phyloP scores from a whole-genome alignment of 176 grass and related monocot genomes.

The Typha latifolia region DNA sequence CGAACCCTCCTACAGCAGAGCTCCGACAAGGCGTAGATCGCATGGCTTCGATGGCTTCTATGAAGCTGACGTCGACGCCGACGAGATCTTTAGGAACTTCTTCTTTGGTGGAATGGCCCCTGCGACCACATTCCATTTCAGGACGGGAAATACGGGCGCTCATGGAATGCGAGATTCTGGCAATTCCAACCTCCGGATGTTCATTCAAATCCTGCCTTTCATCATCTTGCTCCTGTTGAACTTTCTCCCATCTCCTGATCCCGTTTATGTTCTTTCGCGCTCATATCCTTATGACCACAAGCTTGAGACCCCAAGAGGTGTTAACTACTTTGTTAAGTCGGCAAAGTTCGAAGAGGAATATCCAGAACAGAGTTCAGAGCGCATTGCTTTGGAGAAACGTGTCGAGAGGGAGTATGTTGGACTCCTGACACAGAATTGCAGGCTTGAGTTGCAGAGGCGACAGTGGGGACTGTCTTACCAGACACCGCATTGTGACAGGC shows the following conservation, averaged over 20 bases:
- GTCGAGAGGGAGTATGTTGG: conserved; percentile 76
- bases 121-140: conserved; percentile 58
- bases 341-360: conserved; percentile 81
- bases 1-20: conserved; percentile 41
- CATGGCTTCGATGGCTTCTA: conserved; percentile 46
- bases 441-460: conserved; percentile 69
- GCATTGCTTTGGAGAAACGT: conserved; percentile 47
- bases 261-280: conserved; percentile 53
- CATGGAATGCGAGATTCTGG: conserved; percentile 25
- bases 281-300: conserved; percentile 60
- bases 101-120: conserved; percentile 84
- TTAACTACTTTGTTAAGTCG: conserved; percentile 72
- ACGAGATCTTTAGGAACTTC: conserved; percentile 97
- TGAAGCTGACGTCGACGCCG: conserved; percentile 71
- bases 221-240: conserved; percentile 64
- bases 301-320: conserved; percentile 47
- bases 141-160: conserved; percentile 37
- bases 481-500: conserved; percentile 68
- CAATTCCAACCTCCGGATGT: conserved; percentile 49
- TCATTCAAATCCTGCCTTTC: conserved; percentile 77
- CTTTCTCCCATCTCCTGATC: conserved; percentile 75
- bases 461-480: conserved; percentile 69
- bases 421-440: conserved; percentile 62
- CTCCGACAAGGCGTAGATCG: conserved; percentile 22
- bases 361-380: conserved; percentile 55